These are phyloP conservation scores for Ceratobasidium sp. DNA, from an alignment of 1,284 basidiomycete genomes.

Conservation along the genomic window DNA sequence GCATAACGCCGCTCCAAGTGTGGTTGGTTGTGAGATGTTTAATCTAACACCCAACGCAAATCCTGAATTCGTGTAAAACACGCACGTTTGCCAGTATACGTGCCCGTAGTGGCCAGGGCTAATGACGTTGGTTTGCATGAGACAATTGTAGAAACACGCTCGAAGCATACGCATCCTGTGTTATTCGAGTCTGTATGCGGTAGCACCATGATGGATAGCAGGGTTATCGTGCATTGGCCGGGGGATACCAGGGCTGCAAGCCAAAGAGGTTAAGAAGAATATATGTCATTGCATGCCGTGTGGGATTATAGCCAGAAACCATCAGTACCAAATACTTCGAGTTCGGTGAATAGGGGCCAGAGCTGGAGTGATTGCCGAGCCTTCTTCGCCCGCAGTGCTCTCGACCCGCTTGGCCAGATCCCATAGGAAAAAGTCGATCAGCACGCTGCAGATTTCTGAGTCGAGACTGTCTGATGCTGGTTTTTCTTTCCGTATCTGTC, in stretches of 20 bases:
- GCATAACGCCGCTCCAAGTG: background rate
- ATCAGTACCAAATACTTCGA: conserved; percentile 83
- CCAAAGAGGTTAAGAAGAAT: background rate
- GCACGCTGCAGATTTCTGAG: conserved; percentile 71
- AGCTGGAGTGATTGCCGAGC: conserved; percentile 65
- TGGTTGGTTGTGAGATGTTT: too few species aligned
- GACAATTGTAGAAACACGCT: too few species aligned
- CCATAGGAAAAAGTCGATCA: conserved; percentile 89
- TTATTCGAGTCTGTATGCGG: too few species aligned
- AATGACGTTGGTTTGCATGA: too few species aligned
- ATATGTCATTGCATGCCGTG: background rate
- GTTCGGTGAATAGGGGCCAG: conserved; percentile 66
- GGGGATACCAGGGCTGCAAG: background rate
- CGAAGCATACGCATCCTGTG: too few species aligned
- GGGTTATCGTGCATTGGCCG: background rate
- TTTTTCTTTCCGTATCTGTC: conserved; percentile 58
- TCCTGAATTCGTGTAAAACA: too few species aligned
- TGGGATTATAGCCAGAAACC: background rate
- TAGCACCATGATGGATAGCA: too few species aligned
- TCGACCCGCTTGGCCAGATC: conserved; percentile 83
- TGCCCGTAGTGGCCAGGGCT: too few species aligned
- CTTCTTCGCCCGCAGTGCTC: conserved; percentile 60
- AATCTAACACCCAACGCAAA: too few species aligned
- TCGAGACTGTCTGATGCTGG: conserved; percentile 49
- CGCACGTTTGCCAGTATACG: too few species aligned